Conservation (phyloP, 352 stramenopile species). For the Globisporangium spiculum region DNA sequence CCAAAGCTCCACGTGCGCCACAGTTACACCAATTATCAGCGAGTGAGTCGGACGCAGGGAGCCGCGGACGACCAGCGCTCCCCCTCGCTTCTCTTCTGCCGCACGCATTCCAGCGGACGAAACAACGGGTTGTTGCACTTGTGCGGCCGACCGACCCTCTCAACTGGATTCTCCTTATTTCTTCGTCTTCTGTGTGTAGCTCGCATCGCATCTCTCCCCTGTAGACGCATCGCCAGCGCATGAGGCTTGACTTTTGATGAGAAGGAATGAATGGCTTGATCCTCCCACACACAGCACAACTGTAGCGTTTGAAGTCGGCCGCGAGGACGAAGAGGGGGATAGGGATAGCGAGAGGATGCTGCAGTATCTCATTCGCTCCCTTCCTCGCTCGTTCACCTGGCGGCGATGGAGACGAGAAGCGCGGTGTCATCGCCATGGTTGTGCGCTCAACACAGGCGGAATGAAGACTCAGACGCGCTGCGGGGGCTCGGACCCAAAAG, state of each 20-base stretch:
- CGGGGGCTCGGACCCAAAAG: too few relatives aligned
- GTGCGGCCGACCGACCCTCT: neutral
- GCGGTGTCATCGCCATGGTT: too few relatives aligned
- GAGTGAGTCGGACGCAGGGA: neutral
- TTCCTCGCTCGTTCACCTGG: too few relatives aligned
- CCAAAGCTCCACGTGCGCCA: neutral
- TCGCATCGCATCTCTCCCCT: neutral
- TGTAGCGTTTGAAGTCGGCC: too few relatives aligned
- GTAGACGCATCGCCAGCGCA: neutral
- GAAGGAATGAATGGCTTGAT: neutral
- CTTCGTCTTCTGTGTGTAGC: neutral
- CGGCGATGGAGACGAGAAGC: too few relatives aligned
- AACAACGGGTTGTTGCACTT: neutral
- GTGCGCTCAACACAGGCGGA: too few relatives aligned
- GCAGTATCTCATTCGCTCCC: too few relatives aligned
- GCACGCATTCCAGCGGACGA: neutral
- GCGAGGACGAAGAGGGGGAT: too few relatives aligned
- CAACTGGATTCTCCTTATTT: neutral
- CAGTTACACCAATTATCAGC: neutral
- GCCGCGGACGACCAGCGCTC: neutral
- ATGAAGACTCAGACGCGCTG: too few relatives aligned
- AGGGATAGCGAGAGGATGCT: too few relatives aligned
- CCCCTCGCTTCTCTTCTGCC: neutral
- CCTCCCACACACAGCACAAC: neutral
- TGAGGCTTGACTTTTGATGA: neutral